Conservation (phyloP, 306 rosid genomes). For the Cucurbita maxima region DNA sequence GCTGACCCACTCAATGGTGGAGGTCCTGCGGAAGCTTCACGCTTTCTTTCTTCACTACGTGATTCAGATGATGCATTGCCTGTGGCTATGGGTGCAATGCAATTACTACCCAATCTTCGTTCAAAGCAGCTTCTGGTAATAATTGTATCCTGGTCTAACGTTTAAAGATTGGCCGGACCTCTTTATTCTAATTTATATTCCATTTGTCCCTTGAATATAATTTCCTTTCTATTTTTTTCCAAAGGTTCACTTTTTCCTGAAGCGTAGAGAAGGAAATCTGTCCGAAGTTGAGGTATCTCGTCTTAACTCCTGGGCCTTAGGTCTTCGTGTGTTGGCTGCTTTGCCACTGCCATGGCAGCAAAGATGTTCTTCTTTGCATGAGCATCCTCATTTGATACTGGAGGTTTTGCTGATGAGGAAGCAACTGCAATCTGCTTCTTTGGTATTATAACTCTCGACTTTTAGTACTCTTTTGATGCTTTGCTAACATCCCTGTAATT, state of each 20-base stretch:
- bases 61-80: constrained; percentile 94
- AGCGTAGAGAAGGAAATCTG: constrained; percentile 94
- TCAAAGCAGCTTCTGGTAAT: constrained; percentile 96
- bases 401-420: constrained; percentile 96
- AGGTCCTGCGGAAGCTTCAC: constrained; percentile 99
- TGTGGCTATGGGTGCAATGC: constrained; percentile 99
- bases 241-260: constrained; percentile 93
- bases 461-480: constrained; percentile 6
- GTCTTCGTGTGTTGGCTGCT: constrained; percentile 88
- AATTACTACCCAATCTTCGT: constrained; percentile 84
- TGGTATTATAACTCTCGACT: constrained; percentile 37
- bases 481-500: background rate
- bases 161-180: background rate
- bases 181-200: constrained; percentile 4
- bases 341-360: constrained; percentile 98
- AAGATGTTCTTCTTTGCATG: constrained; percentile 92
- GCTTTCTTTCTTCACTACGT: constrained; percentile 88
- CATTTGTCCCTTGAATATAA: constrained; percentile 13
- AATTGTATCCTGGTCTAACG: constrained; percentile 12
- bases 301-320: constrained; percentile 96
- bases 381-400: constrained; percentile 80
- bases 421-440: constrained; percentile 78
- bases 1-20: constrained; percentile 99
- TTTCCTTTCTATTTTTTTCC: constrained; percentile 13
- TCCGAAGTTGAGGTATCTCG: constrained; percentile 75